These are phyloP conservation scores for Gryganskiella cystojenkinii DNA, from an alignment of 192 early-diverging fungal species.

Conservation along the genomic window DNA sequence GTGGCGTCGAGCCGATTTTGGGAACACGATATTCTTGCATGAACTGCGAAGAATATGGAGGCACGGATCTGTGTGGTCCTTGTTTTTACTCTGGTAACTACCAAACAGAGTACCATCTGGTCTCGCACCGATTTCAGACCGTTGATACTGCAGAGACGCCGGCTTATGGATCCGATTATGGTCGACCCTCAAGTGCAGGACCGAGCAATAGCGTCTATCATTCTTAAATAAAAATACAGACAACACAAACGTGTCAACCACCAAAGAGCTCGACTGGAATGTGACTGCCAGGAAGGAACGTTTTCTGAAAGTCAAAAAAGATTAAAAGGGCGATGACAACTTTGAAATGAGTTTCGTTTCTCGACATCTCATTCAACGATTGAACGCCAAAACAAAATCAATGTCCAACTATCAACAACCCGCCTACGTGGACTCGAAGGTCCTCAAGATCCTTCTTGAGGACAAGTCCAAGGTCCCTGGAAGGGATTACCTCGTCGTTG, in stretches of 20 bases:
- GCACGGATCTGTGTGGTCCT: slow-evolving; percentile 76
- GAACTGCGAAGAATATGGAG: slow-evolving; percentile 68
- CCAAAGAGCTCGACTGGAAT: too few relatives aligned
- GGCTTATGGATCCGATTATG: slow-evolving; percentile 13
- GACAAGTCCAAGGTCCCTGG: slow-evolving; percentile 66
- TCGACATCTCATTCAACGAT: not conserved
- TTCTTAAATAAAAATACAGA: not conserved
- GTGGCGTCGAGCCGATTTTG: slow-evolving; percentile 77
- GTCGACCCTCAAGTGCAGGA: slow-evolving; percentile 20
- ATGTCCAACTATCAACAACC: slow-evolving; percentile 24
- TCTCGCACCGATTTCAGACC: slow-evolving; percentile 46
- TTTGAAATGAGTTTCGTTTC: not conserved
- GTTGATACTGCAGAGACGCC: slow-evolving; percentile 28
- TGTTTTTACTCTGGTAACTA: slow-evolving; percentile 65
- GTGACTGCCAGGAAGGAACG: too few relatives aligned
- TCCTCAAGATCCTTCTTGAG: slow-evolving; percentile 65
- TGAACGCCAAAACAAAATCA: not conserved
- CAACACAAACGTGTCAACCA: not conserved
- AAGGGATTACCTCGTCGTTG: slow-evolving; percentile 78
- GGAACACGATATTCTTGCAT: slow-evolving; percentile 75
- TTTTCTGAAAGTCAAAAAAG: not conserved
- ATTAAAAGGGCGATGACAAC: too few relatives aligned
- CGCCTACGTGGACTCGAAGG: slow-evolving; percentile 55
- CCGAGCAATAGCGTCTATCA: slow-evolving; percentile 16
- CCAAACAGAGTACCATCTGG: slow-evolving; percentile 28